phyloP scores from a whole-genome alignment of 108 stramenopile genomes.

The Cyclotella cryptica region DNA sequence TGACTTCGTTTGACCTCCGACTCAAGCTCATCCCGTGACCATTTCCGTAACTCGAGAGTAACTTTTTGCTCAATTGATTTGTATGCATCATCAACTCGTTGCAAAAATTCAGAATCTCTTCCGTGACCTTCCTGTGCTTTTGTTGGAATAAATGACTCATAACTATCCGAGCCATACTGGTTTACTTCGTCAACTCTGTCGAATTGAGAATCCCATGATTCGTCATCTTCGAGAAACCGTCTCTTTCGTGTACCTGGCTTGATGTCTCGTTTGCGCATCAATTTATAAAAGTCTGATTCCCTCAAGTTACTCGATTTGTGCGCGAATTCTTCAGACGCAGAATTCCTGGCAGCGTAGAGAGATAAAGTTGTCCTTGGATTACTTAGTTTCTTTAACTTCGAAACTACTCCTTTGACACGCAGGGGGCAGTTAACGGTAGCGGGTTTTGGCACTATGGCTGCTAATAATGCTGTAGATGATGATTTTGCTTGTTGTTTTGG shows the following conservation, averaged over 20 bases:
- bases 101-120: slow-evolving; percentile 21
- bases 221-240: slow-evolving; percentile 47
- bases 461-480: slow-evolving; percentile 17
- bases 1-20: slow-evolving; percentile 31
- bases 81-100: slow-evolving; percentile 41
- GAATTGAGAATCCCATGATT: slow-evolving; percentile 26
- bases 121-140: background rate
- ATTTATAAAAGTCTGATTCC: background rate
- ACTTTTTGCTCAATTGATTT: slow-evolving; percentile 22
- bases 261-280: slow-evolving; percentile 14
- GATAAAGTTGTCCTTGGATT: background rate
- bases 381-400: background rate
- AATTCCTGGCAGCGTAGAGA: background rate
- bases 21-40: slow-evolving; percentile 25
- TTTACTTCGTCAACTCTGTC: slow-evolving; percentile 7
- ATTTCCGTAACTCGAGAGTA: background rate
- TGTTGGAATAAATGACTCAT: background rate
- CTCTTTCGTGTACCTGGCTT: slow-evolving; percentile 13
- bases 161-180: background rate
- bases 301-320: too few relatives aligned
- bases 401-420: too few relatives aligned
- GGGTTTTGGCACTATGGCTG: background rate
- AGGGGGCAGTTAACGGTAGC: too few relatives aligned
- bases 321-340: slow-evolving; percentile 7
- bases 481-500: background rate